Base-by-base conservation (phyloP, 1,284 basidiomycete species). In the Moesziomyces sp. region DNA sequence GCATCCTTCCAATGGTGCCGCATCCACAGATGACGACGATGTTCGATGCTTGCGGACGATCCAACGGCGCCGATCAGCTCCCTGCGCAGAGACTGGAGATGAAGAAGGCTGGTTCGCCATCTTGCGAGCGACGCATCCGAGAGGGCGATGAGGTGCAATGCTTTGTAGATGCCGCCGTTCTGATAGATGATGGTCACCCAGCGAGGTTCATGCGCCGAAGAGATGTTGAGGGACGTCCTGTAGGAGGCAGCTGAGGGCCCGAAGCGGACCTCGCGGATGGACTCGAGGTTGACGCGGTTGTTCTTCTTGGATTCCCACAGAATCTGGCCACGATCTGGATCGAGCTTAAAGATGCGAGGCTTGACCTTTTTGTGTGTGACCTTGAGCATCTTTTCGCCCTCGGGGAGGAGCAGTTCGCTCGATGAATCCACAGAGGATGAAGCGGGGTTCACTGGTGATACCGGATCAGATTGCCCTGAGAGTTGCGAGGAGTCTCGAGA, bases 261-360 rank as follows among this genome's bases (percentile, higher is more conserved):
- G 8, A 91, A 89, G 14, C 96, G 91, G 10, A 99, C 89, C 81
- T 98, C 95, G 69, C 94, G 92, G 83, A 99, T 94, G 74, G 89
- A 90, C 83, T 93, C 93, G 75, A 97, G 91, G 4, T 92, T 91
- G 58, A 97, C 94, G 93, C 23, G 64, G n/a, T 83, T 83, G 48
- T 80, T 76, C 83, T 90, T 91, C 83, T 90, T 91, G 47, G 92
- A 93, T 69, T 93, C 89, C 90, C 92, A 97, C 5, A 91, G 84
- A 74, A 98, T 92, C 71, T 89, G 89, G 0, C 93, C 92, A 57
- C 90, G 88, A 82, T 93, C 90, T 9, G 91, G 86, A 78, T 93
- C 91, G 23, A 97, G 87, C 57, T 87, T 87, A 84, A 97, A 92
- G 5, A 89, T 80, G 42, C 91, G 88, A 44, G 88, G 88, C 84